These are phyloP conservation scores for Lycium barbarum DNA, from an alignment of 257 asterid genomes.

Conservation along the genomic window DNA sequence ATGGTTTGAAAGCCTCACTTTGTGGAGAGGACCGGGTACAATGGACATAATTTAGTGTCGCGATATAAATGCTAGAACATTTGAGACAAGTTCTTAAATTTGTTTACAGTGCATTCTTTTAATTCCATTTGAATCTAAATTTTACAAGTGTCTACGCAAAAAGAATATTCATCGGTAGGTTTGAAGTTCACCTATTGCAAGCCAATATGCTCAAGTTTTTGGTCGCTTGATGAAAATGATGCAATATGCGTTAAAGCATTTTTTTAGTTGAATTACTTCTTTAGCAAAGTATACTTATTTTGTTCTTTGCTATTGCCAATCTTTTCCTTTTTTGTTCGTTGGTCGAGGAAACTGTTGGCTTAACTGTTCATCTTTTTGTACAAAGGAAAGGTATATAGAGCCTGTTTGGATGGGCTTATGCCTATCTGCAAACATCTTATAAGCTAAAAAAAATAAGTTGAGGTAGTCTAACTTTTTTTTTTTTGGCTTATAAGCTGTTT, in stretches of 20 bases:
- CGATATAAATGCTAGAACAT: no score
- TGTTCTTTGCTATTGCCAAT: background rate
- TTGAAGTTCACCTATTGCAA: background rate
- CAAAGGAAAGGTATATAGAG: background rate
- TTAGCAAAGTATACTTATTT: background rate
- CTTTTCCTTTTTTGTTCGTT: background rate
- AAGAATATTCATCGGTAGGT: background rate
- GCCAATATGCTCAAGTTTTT: background rate
- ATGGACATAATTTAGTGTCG: background rate
- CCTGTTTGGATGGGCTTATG: no score
- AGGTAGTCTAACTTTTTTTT: no score
- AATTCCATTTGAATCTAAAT: background rate
- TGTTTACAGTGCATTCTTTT: background rate
- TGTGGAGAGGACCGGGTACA: background rate
- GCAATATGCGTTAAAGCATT: background rate
- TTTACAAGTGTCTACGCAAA: background rate
- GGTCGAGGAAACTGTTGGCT: background rate
- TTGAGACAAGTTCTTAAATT: no score
- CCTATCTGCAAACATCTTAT: no score
- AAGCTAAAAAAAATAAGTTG: no score
- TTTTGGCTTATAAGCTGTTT: no score
- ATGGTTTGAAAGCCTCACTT: background rate
- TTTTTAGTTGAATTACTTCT: background rate
- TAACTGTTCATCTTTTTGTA: background rate
- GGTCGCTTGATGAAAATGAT: background rate